phyloP scores from a whole-genome alignment of 257 asterid species.

The Przewalskia tangutica region DNA sequence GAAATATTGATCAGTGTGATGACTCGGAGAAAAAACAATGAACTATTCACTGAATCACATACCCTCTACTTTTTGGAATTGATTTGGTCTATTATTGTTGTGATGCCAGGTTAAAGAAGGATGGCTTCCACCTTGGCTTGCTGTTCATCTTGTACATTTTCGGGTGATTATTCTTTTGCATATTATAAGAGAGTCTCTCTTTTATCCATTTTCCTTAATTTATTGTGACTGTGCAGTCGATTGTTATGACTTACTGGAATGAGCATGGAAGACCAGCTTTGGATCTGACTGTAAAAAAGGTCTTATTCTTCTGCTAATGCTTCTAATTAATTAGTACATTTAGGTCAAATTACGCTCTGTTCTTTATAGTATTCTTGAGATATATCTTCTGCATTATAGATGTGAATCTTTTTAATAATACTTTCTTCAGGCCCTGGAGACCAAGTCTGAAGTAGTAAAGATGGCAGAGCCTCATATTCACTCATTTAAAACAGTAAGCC shows the following conservation, averaged over 20 bases:
- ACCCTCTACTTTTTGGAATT: not conserved
- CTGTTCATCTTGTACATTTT: constrained; percentile 25
- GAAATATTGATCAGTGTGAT: not conserved
- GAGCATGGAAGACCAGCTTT: constrained; percentile 28
- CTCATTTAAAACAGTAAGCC: constrained; percentile 25
- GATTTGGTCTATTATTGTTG: not conserved
- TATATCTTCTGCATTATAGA: not conserved
- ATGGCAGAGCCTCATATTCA: constrained; percentile 24
- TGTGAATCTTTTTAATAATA: not conserved
- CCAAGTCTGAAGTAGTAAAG: constrained; percentile 21
- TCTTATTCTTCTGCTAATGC: not conserved
- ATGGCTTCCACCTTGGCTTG: constrained; percentile 43
- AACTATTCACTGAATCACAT: not conserved
- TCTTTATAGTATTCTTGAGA: not conserved
- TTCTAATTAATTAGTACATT: not conserved
- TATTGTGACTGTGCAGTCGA: constrained; percentile 26
- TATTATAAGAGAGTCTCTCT: not conserved
- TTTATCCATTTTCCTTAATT: constrained; percentile 12
- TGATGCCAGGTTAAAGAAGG: constrained; percentile 23
- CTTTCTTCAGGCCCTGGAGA: constrained; percentile 29
- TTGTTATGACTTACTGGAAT: constrained; percentile 27
- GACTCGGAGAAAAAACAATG: not conserved
- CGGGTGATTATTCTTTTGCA: constrained; percentile 17
- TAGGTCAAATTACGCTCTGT: not conserved
- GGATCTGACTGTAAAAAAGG: constrained; percentile 28